These are phyloP conservation scores for Malassezia nana DNA, from an alignment of 1,284 basidiomycete species.

Conservation along the genomic window DNA sequence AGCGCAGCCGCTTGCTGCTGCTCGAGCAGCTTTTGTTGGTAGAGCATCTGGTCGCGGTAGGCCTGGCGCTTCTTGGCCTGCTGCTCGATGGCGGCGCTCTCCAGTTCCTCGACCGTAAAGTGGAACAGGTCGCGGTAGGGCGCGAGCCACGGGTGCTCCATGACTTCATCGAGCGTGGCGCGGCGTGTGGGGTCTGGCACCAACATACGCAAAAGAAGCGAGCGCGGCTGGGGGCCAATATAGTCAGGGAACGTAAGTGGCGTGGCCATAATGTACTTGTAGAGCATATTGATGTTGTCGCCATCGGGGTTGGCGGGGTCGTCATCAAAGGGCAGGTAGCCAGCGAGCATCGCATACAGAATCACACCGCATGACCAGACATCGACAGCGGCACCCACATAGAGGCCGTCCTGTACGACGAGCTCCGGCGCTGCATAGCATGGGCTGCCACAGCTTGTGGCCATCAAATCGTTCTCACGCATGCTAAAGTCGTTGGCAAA, in stretches of 20 bases:
- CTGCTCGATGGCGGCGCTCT: constrained; percentile 46
- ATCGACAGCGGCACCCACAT: constrained; percentile 96
- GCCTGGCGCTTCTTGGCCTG: constrained; percentile 46
- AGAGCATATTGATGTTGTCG: constrained; percentile 98
- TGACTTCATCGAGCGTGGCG: constrained; percentile 40
- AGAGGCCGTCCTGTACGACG: constrained; percentile 95
- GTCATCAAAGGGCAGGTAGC: constrained; percentile 98
- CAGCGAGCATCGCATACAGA: constrained; percentile 96
- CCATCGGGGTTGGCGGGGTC: constrained; percentile 97
- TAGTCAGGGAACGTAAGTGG: constrained; percentile 47
- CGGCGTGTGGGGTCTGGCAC: constrained; percentile 42
- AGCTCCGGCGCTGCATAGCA: constrained; percentile 98
- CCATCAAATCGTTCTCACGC: constrained; percentile 81
- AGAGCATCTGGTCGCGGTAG: constrained; percentile 46
- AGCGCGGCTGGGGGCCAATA: constrained; percentile 42
- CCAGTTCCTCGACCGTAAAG: constrained; percentile 46
- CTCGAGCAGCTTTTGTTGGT: constrained; percentile 43
- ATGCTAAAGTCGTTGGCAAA: constrained; percentile 91
- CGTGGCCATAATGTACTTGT: constrained; percentile 81
- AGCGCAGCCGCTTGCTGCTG: constrained; percentile 14
- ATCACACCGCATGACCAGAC: constrained; percentile 99
- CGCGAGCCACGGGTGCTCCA: constrained; percentile 46
- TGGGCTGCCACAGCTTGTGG: constrained; percentile 91
- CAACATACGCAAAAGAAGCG: constrained; percentile 42
- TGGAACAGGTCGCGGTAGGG: constrained; percentile 46